These are phyloP conservation scores for Trichoderma gracile DNA, from an alignment of 2,329 filamentous ascomycete genomes.

Conservation along the genomic window DNA sequence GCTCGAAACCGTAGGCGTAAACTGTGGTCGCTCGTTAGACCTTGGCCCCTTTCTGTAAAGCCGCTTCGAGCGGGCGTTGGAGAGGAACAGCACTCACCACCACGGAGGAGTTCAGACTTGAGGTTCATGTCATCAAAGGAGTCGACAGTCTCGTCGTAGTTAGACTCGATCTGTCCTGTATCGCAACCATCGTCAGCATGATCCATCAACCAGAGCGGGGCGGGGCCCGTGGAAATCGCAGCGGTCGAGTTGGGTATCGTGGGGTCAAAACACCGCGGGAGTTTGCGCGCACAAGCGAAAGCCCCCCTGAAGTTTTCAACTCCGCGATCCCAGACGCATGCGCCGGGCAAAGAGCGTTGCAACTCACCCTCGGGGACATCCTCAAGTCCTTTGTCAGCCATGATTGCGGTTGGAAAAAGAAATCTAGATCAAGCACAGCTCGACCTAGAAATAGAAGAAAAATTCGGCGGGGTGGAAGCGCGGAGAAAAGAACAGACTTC, in stretches of 20 bases:
- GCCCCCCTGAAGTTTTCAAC: background rate
- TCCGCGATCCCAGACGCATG: background rate
- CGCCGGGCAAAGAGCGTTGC: slow-evolving; percentile 17
- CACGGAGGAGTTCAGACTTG: slow-evolving; percentile 95
- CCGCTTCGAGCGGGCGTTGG: slow-evolving; percentile 24
- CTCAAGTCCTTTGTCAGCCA: slow-evolving; percentile 99
- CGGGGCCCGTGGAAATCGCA: background rate
- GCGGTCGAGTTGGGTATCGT: slow-evolving; percentile 19
- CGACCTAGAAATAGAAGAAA: slow-evolving; percentile 61
- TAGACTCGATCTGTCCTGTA: slow-evolving; percentile 97
- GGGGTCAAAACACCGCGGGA: slow-evolving; percentile 20
- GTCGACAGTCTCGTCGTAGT: slow-evolving; percentile 99
- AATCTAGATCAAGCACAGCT: slow-evolving; percentile 73
- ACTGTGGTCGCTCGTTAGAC: slow-evolving; percentile 52
- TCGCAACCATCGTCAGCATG: slow-evolving; percentile 31
- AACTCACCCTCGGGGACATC: slow-evolving; percentile 89
- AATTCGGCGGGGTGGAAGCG: slow-evolving; percentile 44
- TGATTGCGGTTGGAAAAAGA: slow-evolving; percentile 71
- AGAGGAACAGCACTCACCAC: slow-evolving; percentile 54
- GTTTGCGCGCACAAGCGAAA: slow-evolving; percentile 14
- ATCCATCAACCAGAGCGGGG: slow-evolving; percentile 5
- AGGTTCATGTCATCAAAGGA: slow-evolving; percentile 98
- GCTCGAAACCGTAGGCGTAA: slow-evolving; percentile 99
- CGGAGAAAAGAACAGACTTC: slow-evolving; percentile 42
- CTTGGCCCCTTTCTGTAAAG: background rate